Evolutionary conservation across 305 asterid species (phyloP).

Genomic region (Withania somnifera): DNA sequence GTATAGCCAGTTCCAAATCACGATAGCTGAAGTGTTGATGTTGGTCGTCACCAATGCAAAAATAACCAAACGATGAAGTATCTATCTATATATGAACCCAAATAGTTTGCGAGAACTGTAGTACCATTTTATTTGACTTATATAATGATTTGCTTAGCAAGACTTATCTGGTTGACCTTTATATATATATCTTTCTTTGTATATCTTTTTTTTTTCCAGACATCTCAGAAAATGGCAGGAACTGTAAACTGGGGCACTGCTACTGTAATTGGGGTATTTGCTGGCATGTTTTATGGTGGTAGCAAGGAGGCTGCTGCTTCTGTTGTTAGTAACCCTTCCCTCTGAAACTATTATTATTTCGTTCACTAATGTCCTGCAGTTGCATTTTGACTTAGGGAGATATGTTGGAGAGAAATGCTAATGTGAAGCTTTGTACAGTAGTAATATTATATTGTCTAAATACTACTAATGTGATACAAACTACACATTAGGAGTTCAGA

Average conservation of each 20-base stretch:
- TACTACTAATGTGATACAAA: neutral
- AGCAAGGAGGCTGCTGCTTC: slow-evolving; percentile 97
- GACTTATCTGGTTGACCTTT: neutral
- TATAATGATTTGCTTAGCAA: neutral
- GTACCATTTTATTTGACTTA: neutral
- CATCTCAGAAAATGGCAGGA: slow-evolving; percentile 47
- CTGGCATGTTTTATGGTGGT: slow-evolving; percentile 91
- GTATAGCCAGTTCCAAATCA: neutral
- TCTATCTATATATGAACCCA: neutral
- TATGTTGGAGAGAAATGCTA: neutral
- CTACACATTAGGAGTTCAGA: neutral
- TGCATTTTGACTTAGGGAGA: neutral
- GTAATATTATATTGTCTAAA: neutral
- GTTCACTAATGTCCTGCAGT: neutral
- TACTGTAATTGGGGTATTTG: slow-evolving; percentile 68
- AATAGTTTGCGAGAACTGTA: neutral
- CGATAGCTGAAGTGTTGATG: neutral
- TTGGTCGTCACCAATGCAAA: neutral
- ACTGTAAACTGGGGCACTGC: slow-evolving; percentile 86
- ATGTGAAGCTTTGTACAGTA: neutral
- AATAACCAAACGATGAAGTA: neutral
- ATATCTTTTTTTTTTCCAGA: slow-evolving; percentile 17
- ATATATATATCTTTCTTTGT: neutral
- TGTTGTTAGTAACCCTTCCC: slow-evolving; percentile 47
- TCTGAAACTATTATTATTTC: neutral